A percentile compares a stretch with the other conserved stretches of the same genome.
Evolutionary conservation across 2,329 filamentous ascomycete species (phyloP).

Genomic region (Fusarium ramigenum): DNA sequence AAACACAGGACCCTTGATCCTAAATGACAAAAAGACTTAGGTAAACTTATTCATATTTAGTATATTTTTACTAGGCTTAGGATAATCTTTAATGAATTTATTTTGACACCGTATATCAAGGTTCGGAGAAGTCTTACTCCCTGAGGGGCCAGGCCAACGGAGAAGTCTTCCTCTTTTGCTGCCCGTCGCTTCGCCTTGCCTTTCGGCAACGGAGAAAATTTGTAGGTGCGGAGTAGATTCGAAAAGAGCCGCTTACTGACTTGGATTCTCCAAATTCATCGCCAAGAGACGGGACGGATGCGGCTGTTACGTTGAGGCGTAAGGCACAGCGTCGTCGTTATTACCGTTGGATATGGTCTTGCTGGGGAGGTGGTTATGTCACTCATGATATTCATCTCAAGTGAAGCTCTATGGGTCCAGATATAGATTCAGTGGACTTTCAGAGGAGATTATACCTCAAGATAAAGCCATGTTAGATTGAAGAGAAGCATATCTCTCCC

Average conservation of each 20-base stretch:
- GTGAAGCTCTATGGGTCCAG: not conserved
- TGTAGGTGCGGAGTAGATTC: conserved; percentile 3
- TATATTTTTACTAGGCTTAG: too few species aligned
- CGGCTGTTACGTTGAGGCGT: not conserved
- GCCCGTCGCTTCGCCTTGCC: not conserved
- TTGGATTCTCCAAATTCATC: conserved; percentile 11
- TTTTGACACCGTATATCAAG: too few species aligned
- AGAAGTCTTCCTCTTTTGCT: not conserved
- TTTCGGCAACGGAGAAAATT: not conserved
- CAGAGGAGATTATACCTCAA: rapidly evolving
- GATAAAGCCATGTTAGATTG: too few species aligned
- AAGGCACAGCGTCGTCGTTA: not conserved
- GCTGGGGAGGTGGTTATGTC: rapidly evolving
- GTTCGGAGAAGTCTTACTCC: too few species aligned
- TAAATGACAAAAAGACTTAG: too few species aligned
- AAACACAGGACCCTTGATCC: too few species aligned
- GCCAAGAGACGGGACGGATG: conserved; percentile 13
- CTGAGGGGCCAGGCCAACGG: not conserved
- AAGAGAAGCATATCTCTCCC: not conserved
- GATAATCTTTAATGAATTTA: too few species aligned
- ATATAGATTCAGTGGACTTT: rapidly evolving
- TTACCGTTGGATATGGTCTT: too few species aligned
- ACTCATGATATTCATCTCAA: rapidly evolving
- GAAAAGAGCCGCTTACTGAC: not conserved
- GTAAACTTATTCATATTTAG: too few species aligned